Conservation (phyloP, 441 rosid species). For the Gossypium laxum region DNA sequence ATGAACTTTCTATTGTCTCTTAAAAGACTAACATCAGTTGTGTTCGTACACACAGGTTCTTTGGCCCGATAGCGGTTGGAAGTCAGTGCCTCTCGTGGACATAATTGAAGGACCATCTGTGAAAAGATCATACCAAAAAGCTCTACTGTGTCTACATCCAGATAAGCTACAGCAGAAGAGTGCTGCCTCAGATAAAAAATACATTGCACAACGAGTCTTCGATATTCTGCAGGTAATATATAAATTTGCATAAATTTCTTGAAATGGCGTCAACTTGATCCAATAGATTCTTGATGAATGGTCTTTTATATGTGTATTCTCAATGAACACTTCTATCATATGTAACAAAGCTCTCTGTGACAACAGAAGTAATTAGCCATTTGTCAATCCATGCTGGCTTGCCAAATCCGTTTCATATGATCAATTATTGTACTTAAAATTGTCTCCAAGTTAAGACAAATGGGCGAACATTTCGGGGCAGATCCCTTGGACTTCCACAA, state of each 20-base stretch:
- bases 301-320: not conserved
- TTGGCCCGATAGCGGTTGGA: constrained; percentile 93
- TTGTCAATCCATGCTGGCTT: not conserved
- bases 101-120: constrained; percentile 84
- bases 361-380: not conserved
- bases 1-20: not conserved
- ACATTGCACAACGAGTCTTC: constrained; percentile 68
- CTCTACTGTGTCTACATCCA: constrained; percentile 82
- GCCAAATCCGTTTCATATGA: not conserved
- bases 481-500: not conserved
- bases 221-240: constrained; percentile 68
- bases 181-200: constrained; percentile 59
- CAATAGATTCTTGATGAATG: not conserved
- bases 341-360: not conserved
- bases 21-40: not conserved
- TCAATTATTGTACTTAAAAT: constrained; percentile 7
- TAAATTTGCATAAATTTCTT: not conserved
- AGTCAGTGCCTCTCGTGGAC: constrained; percentile 71
- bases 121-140: constrained; percentile 78
- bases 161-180: constrained; percentile 91
- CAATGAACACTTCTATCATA: not conserved
- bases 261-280: not conserved
- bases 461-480: not conserved
- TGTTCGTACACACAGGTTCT: constrained; percentile 41
- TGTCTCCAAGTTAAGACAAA: constrained; percentile 4